Evolutionary conservation across 2,329 filamentous ascomycete species (phyloP), one percentile per base, ranked within the genome.

Genomic region (Colletotrichum godetiae): DNA sequence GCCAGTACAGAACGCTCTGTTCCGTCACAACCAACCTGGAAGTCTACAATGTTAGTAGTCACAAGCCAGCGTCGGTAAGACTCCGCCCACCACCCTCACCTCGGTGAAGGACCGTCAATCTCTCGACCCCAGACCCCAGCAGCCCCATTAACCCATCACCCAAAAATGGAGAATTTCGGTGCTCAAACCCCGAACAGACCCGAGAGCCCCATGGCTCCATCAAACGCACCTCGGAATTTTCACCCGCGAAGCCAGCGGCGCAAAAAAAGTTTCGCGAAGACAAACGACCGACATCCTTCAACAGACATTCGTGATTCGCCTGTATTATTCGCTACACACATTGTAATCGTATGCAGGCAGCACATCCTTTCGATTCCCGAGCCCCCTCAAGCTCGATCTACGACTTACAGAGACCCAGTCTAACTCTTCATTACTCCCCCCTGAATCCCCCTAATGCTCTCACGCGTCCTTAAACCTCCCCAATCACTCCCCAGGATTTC

Each of bases 401-500:
- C 42, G 42, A 42, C 37, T 1, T 1, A 1, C 1, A 1, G 37
- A 49, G 42, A 49, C 42, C 42, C 42, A 49, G 19, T 29, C 27
- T 29, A 29, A 29, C 27, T 29, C 2, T 5, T 29, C 27, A 29
- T 12, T n/a, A n/a, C 15, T n/a, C 58, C 10, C 33, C n/a, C 59
- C 24, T 22, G 13, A 22, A 71, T 71, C n/a, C 55, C 55, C 55
- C 64, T 4, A 35, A 52, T 35, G n/a, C 61, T 68, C 58, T 37
- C 67, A 27, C 24, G 57, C 22, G 33, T 42, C 57, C 33, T 35
- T 42, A 63, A 29, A 22, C 22, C 64, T 15, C 59, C 67, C 67
- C 60, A 69, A 58, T 68, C 35, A 42, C 56, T 61, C 46, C 33
- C 68, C 56, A 49, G 56, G 56, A 67, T 67, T 22, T 27, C 35